Evolutionary conservation across 257 asterid genomes (phyloP).

Genomic region (Solanum pimpinellifolium): DNA sequence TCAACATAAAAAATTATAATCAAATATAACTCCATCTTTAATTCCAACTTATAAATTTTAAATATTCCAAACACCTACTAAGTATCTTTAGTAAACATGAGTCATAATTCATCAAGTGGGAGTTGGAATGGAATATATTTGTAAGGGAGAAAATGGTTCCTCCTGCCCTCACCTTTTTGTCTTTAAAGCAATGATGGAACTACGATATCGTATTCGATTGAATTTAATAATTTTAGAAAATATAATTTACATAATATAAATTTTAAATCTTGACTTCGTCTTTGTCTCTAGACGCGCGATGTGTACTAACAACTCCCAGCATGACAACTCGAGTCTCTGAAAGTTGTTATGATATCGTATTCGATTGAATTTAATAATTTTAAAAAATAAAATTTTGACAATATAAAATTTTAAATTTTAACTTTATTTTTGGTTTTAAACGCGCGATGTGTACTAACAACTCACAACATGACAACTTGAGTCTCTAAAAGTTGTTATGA

Average conservation of each 20-base stretch:
- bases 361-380: background rate
- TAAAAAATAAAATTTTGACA: fast-evolving
- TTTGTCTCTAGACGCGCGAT: too few species aligned
- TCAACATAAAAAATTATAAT: too few species aligned
- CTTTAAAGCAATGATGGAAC: background rate
- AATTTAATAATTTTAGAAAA: background rate
- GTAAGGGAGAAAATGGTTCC: background rate
- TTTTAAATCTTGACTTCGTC: too few species aligned
- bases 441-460: background rate
- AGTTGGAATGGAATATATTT: background rate
- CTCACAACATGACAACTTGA: background rate
- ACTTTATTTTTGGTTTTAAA: fast-evolving
- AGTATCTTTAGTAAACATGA: background rate
- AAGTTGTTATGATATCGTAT: background rate
- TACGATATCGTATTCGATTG: background rate
- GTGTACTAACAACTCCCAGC: background rate
- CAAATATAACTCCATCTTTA: too few species aligned
- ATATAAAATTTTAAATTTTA: background rate
- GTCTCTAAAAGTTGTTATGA: background rate
- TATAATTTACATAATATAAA: fast-evolving
- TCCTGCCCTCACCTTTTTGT: background rate
- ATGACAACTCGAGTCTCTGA: background rate
- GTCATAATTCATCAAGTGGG: background rate
- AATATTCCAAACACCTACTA: background rate
- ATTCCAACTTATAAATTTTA: too few species aligned